These are phyloP conservation scores for Aspergillus spinulosporus DNA, from an alignment of 2,329 filamentous ascomycete species.

Conservation along the genomic window DNA sequence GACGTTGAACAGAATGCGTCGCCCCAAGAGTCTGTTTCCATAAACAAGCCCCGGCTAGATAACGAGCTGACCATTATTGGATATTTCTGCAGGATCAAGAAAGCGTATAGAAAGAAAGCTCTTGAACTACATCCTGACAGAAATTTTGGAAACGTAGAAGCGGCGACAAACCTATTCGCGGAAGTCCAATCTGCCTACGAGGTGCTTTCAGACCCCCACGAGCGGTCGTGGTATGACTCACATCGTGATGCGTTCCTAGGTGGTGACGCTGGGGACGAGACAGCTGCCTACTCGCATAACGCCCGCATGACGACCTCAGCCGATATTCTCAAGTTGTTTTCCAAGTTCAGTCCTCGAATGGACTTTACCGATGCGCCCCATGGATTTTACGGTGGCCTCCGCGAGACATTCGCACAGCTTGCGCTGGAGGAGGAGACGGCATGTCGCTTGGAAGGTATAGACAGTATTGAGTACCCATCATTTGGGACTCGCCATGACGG, in stretches of 20 bases:
- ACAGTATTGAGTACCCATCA: conserved; percentile 69
- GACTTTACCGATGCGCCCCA: conserved; percentile 76
- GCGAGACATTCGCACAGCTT: conserved; percentile 75
- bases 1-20: conserved; percentile 70
- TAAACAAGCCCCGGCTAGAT: background rate
- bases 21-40: conserved; percentile 69
- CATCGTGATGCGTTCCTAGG: conserved; percentile 82
- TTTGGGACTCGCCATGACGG: conserved; percentile 77
- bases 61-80: conserved; percentile 9
- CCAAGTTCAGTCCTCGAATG: conserved; percentile 74
- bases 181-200: conserved; percentile 93
- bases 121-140: conserved; percentile 93
- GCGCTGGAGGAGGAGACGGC: conserved; percentile 77
- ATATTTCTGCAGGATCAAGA: conserved; percentile 70
- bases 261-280: conserved; percentile 50
- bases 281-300: conserved; percentile 63
- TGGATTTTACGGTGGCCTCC: conserved; percentile 82
- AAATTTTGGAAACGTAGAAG: conserved; percentile 82
- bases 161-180: conserved; percentile 81
- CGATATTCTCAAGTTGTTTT: conserved; percentile 75
- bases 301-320: conserved; percentile 71
- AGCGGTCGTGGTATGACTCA: conserved; percentile 96
- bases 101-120: conserved; percentile 85
- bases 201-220: conserved; percentile 91
- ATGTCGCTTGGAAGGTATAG: conserved; percentile 65